Conservation (phyloP, 192 early-diverging fungal genomes). For the Coemansia sp. region DNA sequence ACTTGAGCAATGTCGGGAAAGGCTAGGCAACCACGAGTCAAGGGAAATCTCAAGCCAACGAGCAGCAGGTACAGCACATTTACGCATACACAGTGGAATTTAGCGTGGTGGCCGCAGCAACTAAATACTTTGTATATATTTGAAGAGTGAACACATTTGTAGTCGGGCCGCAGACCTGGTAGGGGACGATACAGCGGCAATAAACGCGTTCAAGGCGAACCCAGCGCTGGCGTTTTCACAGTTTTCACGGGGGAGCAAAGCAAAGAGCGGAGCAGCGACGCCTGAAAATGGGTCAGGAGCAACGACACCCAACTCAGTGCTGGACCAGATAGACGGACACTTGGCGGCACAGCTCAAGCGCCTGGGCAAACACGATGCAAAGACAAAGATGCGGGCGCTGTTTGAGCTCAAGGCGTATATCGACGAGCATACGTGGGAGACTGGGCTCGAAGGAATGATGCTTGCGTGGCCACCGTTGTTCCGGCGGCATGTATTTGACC, state of each 20-base stretch:
- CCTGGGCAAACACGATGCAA: constrained; percentile 83
- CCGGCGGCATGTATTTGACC: constrained; percentile 60
- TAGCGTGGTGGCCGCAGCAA: not conserved
- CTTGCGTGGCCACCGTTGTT: constrained; percentile 46
- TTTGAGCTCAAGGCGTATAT: constrained; percentile 74
- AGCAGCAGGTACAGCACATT: constrained; percentile 71
- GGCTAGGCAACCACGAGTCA: constrained; percentile 68
- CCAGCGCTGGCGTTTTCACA: constrained; percentile 67
- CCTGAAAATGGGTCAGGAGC: not conserved
- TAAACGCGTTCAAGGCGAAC: constrained; percentile 53
- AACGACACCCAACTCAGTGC: constrained; percentile 9
- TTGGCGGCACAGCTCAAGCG: constrained; percentile 78
- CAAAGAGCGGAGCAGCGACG: not conserved
- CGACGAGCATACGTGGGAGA: constrained; percentile 55
- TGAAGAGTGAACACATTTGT: not conserved
- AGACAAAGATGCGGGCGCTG: constrained; percentile 83
- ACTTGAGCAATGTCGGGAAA: constrained; percentile 36
- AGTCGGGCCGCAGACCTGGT: constrained; percentile 50
- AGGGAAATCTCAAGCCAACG: constrained; percentile 82
- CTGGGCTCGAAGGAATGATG: constrained; percentile 35
- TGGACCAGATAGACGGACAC: constrained; percentile 60
- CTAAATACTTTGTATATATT: not conserved
- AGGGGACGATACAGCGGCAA: constrained; percentile 33
- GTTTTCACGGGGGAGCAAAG: constrained; percentile 51
- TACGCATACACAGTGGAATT: not conserved